These are phyloP conservation scores for Ophiostoma novo-ulmi DNA, from an alignment of 2,329 filamentous ascomycete genomes.

Conservation along the genomic window DNA sequence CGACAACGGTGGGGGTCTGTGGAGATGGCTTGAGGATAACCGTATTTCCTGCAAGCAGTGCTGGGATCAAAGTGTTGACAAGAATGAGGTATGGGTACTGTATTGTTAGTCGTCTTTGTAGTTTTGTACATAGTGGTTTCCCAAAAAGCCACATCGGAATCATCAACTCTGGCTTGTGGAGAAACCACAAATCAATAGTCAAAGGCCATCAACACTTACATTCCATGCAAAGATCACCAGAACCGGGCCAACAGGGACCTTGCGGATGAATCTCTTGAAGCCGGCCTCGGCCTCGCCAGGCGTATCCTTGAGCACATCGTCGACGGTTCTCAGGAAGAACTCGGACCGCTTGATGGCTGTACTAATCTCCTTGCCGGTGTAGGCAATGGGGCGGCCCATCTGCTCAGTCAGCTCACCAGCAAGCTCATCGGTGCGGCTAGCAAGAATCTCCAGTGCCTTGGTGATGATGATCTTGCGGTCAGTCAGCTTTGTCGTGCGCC, in stretches of 20 bases:
- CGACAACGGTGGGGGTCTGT: conserved; percentile 86
- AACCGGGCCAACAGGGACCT: conserved; percentile 80
- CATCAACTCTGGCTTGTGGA: neutral
- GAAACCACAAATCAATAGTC: neutral
- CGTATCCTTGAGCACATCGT: conserved; percentile 72
- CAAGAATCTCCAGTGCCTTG: conserved; percentile 68
- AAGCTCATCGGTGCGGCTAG: conserved; percentile 69
- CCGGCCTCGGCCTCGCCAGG: conserved; percentile 78
- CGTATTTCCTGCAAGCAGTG: conserved; percentile 82
- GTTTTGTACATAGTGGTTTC: neutral
- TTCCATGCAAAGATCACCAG: conserved; percentile 95
- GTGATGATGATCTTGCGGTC: conserved; percentile 76
- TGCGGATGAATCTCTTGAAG: conserved; percentile 85
- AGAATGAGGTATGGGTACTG: conserved; percentile 93
- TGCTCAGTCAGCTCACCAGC: conserved; percentile 83
- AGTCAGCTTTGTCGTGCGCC: conserved; percentile 66
- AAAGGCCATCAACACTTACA: conserved; percentile 48
- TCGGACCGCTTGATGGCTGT: conserved; percentile 82
- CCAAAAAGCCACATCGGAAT: neutral
- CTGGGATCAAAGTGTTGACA: conserved; percentile 86
- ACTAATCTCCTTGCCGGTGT: conserved; percentile 73
- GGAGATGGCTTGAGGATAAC: conserved; percentile 93
- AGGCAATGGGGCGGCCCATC: conserved; percentile 91
- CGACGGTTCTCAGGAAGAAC: conserved; percentile 78
- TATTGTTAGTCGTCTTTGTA: neutral